Base-by-base conservation (phyloP, 2,329 filamentous ascomycete species). In the Phyllosticta citriasiana region DNA sequence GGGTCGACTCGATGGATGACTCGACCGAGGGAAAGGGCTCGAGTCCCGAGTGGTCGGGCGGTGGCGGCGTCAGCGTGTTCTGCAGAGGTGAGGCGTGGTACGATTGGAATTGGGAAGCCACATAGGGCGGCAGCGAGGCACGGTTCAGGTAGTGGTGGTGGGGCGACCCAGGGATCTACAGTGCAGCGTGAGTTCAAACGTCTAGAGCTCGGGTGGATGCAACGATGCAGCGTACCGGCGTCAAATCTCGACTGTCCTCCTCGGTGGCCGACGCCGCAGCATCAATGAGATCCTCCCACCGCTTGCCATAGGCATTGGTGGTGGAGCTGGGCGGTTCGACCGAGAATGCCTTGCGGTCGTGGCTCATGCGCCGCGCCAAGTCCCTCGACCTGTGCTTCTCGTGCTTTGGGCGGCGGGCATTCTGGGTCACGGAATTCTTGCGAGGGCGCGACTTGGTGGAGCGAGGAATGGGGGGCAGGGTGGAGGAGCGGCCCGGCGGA, bases 201-300 rank as follows among this genome's bases (percentile, higher is more conserved):
- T 47, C 40, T n/a, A n/a, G n/a, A 47, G 40, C 40, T 16, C 16
- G n/a, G 14, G 16, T 47, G 16, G 12, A 16, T 47, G 40, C 40
- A 47, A 47, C 40, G n/a, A 27, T 58, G 60, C 50, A 16, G 55
- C 86, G 80, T 83, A 95, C 89, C 70, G 89, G 89, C 72, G 90
- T 95, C 72, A 93, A 84, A 74, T 96, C 92, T 71, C 83, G 78
- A 66, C 92, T 91, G 72, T 96, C 91, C 70, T 94, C 93, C 76
- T 96, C 92, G 2, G 91, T 95, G 27, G 92, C 91, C 64, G 91
- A 96, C 33, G 93, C 91, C 60, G 89, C 93, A 58, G 93, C 93
- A 74, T 97, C 92, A 66, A 97, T 95, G 63, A 97, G 81, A 74
- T 97, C 93, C 74, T 96, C 91, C 94, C 93, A 97, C 69, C 93